These are phyloP conservation scores for Nymphaea thermarum DNA, from an alignment of 164 flowering plant genomes.

Conservation along the genomic window DNA sequence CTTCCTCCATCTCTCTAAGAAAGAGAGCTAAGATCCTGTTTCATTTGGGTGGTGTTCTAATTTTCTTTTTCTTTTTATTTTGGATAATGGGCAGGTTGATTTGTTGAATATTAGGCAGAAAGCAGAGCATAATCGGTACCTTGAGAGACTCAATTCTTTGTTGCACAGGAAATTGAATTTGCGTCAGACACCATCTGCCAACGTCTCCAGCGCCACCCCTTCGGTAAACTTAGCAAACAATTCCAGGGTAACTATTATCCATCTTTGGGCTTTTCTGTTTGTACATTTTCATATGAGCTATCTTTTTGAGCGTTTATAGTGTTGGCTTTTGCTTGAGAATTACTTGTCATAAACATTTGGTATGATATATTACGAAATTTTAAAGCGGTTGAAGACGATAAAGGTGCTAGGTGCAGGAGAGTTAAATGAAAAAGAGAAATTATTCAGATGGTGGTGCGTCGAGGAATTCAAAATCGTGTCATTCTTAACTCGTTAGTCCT, in stretches of 20 bases:
- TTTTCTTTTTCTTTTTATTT: neutral
- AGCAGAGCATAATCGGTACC: neutral
- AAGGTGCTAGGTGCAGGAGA: too few species aligned
- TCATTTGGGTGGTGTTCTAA: neutral
- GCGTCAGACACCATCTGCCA: neutral
- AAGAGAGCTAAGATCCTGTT: neutral
- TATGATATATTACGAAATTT: too few species aligned
- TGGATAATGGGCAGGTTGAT: slow-evolving; percentile 1
- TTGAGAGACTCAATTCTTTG: neutral
- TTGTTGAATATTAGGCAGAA: neutral
- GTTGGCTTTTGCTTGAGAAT: too few species aligned
- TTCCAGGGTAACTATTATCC: neutral
- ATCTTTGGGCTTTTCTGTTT: too few species aligned
- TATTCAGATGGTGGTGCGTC: too few species aligned
- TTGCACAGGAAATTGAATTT: neutral
- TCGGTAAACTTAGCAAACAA: neutral
- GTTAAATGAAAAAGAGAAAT: too few species aligned
- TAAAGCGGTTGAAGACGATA: too few species aligned
- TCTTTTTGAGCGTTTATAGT: too few species aligned
- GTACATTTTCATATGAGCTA: too few species aligned
- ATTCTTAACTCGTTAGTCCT: too few species aligned
- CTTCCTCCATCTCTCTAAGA: neutral
- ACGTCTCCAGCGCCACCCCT: neutral
- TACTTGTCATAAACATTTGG: too few species aligned
- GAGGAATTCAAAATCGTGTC: too few species aligned